Evolutionary conservation across 1,284 basidiomycete genomes (phyloP).

Genomic region (Heterobasidion parviporum): DNA sequence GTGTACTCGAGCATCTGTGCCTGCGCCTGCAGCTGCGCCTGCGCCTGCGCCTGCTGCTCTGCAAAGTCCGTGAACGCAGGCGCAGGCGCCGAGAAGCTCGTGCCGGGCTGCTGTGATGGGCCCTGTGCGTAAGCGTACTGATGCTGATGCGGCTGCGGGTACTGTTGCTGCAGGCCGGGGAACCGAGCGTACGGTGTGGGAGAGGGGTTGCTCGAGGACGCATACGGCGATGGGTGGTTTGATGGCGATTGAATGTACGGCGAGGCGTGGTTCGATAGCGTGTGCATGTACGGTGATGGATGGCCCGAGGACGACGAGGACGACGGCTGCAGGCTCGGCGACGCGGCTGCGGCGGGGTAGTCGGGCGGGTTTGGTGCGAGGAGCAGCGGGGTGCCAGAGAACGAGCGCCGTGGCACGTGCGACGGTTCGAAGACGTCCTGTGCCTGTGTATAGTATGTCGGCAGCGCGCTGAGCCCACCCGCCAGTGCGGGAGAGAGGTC

Average conservation of each 20-base stretch:
- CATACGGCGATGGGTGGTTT: neutral
- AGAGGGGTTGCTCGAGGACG: slow-evolving; percentile 5
- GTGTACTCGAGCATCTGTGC: neutral
- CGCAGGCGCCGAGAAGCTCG: neutral
- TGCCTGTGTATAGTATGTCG: no score
- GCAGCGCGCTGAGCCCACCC: no score
- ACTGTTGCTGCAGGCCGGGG: neutral
- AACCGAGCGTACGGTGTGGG: neutral
- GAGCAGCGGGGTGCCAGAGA: neutral
- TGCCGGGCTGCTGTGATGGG: no score
- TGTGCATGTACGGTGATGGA: no score
- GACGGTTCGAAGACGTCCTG: neutral
- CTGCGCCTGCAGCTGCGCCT: neutral
- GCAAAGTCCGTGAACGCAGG: neutral
- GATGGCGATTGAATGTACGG: neutral
- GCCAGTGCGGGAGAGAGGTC: no score
- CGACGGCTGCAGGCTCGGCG: no score
- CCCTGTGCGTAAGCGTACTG: neutral
- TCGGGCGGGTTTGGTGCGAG: neutral
- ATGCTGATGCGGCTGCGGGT: neutral
- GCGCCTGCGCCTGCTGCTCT: neutral
- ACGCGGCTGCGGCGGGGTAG: neutral
- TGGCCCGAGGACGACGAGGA: no score
- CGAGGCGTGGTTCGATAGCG: no score
- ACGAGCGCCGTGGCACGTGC: slow-evolving; percentile 1